Conservation (phyloP, 192 early-diverging fungal species). For the Chytriomyces confervae region DNA sequence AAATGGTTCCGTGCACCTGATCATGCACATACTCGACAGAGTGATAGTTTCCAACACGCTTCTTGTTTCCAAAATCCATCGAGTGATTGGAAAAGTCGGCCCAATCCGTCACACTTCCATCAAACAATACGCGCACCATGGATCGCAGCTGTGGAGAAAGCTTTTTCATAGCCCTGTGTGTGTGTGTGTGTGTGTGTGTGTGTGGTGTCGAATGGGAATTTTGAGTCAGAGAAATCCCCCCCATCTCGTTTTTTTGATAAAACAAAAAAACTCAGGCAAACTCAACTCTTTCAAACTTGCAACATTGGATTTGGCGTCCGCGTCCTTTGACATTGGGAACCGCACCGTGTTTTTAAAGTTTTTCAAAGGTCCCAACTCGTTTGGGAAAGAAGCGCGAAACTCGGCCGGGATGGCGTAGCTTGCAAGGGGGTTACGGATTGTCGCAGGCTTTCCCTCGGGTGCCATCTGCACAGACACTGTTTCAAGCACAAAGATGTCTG, state of each 20-base stretch:
- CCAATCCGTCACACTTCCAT: constrained; percentile 21
- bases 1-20: constrained; percentile 21
- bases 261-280: background rate
- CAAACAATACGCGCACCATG: constrained; percentile 26
- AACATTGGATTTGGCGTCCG: constrained; percentile 6
- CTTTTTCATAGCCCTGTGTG: background rate
- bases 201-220: background rate
- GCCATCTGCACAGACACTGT: constrained; percentile 6
- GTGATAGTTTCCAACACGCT: constrained; percentile 20
- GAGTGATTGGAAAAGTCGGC: constrained; percentile 21
- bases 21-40: constrained; percentile 24
- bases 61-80: constrained; percentile 4
- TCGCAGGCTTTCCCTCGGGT: background rate
- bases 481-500: background rate
- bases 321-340: background rate
- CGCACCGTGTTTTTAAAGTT: constrained; percentile 18
- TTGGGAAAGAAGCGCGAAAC: background rate
- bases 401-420: background rate
- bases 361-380: constrained; percentile 16
- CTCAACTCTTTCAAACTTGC: background rate
- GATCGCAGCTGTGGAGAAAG: constrained; percentile 10
- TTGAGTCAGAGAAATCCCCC: background rate
- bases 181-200: background rate
- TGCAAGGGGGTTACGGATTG: constrained; percentile 16
- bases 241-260: background rate